Base-by-base conservation (phyloP, 371 early-diverging fungal species). In the Syncephalastrum contaminatum region DNA sequence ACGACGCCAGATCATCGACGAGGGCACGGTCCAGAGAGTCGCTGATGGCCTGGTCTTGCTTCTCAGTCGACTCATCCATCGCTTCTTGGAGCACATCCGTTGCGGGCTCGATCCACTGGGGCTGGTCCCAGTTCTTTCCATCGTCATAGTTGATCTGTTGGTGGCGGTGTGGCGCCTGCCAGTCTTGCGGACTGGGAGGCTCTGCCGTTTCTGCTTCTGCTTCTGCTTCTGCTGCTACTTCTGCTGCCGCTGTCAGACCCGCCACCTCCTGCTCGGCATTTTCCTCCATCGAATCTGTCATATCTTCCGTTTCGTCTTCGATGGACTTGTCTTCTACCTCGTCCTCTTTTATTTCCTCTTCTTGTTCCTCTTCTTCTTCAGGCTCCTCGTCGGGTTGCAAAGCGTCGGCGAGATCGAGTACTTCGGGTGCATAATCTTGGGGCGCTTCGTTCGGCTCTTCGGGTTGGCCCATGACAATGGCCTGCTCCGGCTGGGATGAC, bases 361-460 rank as follows among this genome's bases (percentile, higher is more conserved):
- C 12, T 46, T 44, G 8, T 20, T 55, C 48, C 39, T 44, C 43
- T 39, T 30, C 48, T 10, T 48, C 48, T 47, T 48, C 48, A 43
- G 22, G 30, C 12, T 24, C 51, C 20, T 51, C 40, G 18, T 51
- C 36, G 10, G 36, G 36, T 40, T 15, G 51, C 51, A 39, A 51
- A 20, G 15, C 27, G 12, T 27, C 56, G 18, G 47, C 47, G 4
- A 47, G 48, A 14, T 55, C 56, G 3, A 47, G 48, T 1, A 53
- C 53, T 42, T 53, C 53, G 18, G 53, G 53, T 2, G 42, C 43
- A 53, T 43, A 53, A 25, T 53, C 53, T 3, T 15, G 14, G 43
- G 53, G 53, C 4, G 53, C 43, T 25, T 53, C 30, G n/a, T 15
- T 27, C 2, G 41, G 19, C 16, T 53, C n/a, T 18, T 43, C 53